Evolutionary conservation across 495 filamentous ascomycete genomes (phyloP).

Genomic region (Annulohypoxylon nitens): DNA sequence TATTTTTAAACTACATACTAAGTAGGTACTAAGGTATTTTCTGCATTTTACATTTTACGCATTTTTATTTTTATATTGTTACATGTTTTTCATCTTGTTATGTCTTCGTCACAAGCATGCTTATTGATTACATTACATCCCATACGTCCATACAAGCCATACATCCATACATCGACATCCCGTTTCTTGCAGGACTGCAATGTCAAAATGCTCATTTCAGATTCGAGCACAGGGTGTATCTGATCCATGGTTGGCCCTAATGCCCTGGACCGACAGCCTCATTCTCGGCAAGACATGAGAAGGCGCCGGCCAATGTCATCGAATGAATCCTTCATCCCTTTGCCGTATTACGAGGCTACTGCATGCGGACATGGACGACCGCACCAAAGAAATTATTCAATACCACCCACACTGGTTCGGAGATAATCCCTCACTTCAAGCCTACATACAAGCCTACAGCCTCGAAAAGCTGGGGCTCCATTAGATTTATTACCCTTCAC

Average conservation of each 20-base stretch:
- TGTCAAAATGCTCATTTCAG: slow-evolving; percentile 34
- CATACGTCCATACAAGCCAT: no score
- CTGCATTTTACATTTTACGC: background rate
- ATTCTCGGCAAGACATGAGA: slow-evolving; percentile 52
- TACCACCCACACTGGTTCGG: slow-evolving; percentile 50
- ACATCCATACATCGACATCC: slow-evolving; percentile 1
- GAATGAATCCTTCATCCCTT: slow-evolving; percentile 43
- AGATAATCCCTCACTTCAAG: slow-evolving; percentile 52
- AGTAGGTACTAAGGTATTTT: background rate
- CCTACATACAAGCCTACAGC: slow-evolving; percentile 29
- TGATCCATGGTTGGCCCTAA: slow-evolving; percentile 41
- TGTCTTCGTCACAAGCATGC: slow-evolving; percentile 3
- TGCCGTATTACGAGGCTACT: slow-evolving; percentile 54
- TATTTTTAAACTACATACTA: background rate
- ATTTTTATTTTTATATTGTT: slow-evolving; percentile 1
- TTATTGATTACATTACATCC: background rate
- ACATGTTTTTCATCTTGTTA: background rate
- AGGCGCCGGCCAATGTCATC: slow-evolving; percentile 45
- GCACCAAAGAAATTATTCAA: slow-evolving; percentile 50
- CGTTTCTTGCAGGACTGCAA: slow-evolving; percentile 32
- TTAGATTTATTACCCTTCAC: slow-evolving; percentile 46
- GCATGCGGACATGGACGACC: slow-evolving; percentile 49
- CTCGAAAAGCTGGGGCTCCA: slow-evolving; percentile 48
- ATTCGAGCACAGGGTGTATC: slow-evolving; percentile 22
- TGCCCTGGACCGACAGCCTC: slow-evolving; percentile 52